Percentiles rank a stretch among this genome's conserved stretches.
These are phyloP conservation scores for Scedosporium aurantiacum DNA, from an alignment of 2,329 filamentous ascomycete species.

Conservation along the genomic window DNA sequence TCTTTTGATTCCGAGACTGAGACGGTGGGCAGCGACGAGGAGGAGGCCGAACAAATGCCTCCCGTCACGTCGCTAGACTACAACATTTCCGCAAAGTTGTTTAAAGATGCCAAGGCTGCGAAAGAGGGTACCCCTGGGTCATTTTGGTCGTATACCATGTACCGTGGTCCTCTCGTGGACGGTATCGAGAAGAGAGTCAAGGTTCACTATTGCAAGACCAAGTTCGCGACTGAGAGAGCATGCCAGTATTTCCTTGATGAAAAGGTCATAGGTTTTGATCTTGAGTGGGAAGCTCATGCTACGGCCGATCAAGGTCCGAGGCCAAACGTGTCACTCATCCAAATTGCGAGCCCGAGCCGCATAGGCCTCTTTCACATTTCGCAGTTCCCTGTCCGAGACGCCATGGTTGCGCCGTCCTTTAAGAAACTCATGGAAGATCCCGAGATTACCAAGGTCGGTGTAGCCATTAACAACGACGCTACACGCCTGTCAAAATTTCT, in stretches of 20 bases:
- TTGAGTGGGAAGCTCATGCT: slow-evolving; percentile 65
- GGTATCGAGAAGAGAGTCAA: slow-evolving; percentile 42
- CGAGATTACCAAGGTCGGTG: slow-evolving; percentile 62
- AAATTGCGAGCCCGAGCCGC: slow-evolving; percentile 65
- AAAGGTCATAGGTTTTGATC: slow-evolving; percentile 71
- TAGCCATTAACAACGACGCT: slow-evolving; percentile 60
- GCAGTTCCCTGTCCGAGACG: slow-evolving; percentile 37
- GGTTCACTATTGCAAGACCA: slow-evolving; percentile 68
- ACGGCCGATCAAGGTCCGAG: slow-evolving; percentile 38
- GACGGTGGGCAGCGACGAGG: slow-evolving; percentile 2
- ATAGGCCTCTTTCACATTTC: slow-evolving; percentile 78
- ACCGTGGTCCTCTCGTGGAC: slow-evolving; percentile 38
- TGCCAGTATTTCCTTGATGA: slow-evolving; percentile 57
- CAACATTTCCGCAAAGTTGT: slow-evolving; percentile 34
- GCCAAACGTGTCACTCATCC: slow-evolving; percentile 68
- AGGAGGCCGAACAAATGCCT: slow-evolving; percentile 10
- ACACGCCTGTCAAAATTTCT: slow-evolving; percentile 59
- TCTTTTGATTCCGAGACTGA: neutral
- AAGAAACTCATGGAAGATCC: slow-evolving; percentile 61
- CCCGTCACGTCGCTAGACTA: slow-evolving; percentile 27
- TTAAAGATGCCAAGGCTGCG: slow-evolving; percentile 36
- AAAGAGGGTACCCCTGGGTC: slow-evolving; percentile 33
- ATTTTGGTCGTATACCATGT: slow-evolving; percentile 60
- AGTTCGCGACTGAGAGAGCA: slow-evolving; percentile 55
- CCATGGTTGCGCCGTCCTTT: slow-evolving; percentile 61